Evolutionary conservation across 352 stramenopile species (phyloP), one percentile per base, ranked within the genome.

Genomic region (Thalassiosira hispida): DNA sequence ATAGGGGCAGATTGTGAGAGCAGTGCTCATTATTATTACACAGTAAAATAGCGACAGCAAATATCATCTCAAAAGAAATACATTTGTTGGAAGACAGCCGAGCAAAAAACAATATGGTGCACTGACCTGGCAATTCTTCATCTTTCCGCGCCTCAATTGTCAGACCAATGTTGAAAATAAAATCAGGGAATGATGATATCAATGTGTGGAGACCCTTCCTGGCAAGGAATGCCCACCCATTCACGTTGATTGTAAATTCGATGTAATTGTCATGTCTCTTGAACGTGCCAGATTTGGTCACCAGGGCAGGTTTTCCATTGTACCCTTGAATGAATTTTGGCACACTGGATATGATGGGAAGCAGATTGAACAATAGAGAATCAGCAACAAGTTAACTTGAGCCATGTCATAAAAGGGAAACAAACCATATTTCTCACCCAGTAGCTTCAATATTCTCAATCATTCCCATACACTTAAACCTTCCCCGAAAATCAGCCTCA

Each of bases 391-490:
- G 5, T n/a, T 49, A 20, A 20, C n/a, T 3, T 49, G 9, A 20
- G 8, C 33, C 33, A 49, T 49, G 40, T 2, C 3, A 53, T 38
- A 25, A 69, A 11, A 46, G 11, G 22, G 38, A 55, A 25, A n/a
- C 22, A 42, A 38, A 57, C 4, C 23, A 56, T 44, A 56, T 44
- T 38, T 22, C 40, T 67, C 18, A 79, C 70, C 70, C 61, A 29
- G 55, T 79, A 25, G 53, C 57, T 66, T 82, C 79, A 57, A 87
- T 87, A 29, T 87, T 69, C 44, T 87, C 75, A 53, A 87, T 70
- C 31, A 79, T 71, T 4, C 73, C 75, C 79, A 86, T 84, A 23
- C 62, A 76, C 52, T 86, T 86, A 44, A 86, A 87, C n/a, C 80
- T 67, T 38, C 80, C 80, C 49, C 72, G 42, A 71, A 87, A 87